phyloP scores from a whole-genome alignment of 208 protist genomes.

The Leptomonas pyrrhocoris region DNA sequence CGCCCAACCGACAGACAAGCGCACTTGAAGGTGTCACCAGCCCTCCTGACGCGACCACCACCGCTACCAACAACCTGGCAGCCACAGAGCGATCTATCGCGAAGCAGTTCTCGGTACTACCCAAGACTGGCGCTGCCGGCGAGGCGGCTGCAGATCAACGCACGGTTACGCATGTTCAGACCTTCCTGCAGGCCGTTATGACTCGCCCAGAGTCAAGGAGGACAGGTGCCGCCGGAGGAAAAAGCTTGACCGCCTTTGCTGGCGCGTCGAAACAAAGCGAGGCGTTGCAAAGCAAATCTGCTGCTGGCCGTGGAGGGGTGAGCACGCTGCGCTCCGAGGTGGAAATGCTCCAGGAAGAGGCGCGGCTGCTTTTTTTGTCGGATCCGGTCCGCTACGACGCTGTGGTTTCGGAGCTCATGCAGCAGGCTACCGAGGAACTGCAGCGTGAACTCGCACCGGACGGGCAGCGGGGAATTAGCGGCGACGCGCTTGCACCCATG shows the following conservation, averaged over 20 bases:
- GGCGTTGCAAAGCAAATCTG: background rate
- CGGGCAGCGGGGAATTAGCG: background rate
- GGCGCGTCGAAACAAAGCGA: background rate
- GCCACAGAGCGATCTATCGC: background rate
- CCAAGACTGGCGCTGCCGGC: conserved; percentile 25
- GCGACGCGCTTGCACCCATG: background rate
- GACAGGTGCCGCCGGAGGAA: background rate
- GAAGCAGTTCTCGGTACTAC: conserved; percentile 34
- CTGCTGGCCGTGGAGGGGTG: background rate
- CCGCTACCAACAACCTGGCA: background rate
- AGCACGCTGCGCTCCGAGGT: conserved; percentile 44
- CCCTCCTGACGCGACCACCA: background rate
- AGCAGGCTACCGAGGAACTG: conserved; percentile 30
- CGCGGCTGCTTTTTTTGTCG: conserved; percentile 71
- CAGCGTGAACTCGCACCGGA: conserved; percentile 3
- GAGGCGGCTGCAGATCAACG: conserved; percentile 26
- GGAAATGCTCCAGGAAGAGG: conserved; percentile 63
- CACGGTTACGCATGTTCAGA: conserved; percentile 34
- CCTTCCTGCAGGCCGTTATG: conserved; percentile 28
- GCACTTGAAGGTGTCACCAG: background rate
- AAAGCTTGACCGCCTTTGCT: background rate
- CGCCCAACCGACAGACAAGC: background rate
- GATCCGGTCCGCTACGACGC: conserved; percentile 82
- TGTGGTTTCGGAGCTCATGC: conserved; percentile 79
- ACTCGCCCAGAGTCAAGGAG: background rate